A percentile compares a stretch with the other conserved stretches of the same genome.
Conservation (phyloP, 352 stramenopile species). For the Phytophthora megakarya region DNA sequence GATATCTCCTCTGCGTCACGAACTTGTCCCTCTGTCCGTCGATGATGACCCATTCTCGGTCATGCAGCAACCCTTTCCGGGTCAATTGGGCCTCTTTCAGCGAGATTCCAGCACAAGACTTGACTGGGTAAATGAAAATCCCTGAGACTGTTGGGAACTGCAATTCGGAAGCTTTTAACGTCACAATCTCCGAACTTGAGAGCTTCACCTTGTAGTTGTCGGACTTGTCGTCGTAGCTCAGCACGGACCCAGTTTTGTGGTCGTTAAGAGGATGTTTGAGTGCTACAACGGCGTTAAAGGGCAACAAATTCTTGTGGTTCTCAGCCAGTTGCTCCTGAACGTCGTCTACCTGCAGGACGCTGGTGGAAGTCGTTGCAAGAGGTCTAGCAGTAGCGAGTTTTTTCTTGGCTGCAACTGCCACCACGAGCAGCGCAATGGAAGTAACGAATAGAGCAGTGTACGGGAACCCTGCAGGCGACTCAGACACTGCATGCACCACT, state of each 20-base stretch:
- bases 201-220: slow-evolving; percentile 47
- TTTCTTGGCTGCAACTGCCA: slow-evolving; percentile 13
- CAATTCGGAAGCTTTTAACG: slow-evolving; percentile 30
- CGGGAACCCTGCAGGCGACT: not conserved
- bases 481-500: slow-evolving; percentile 1
- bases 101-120: slow-evolving; percentile 75
- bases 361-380: slow-evolving; percentile 4
- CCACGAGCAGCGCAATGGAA: slow-evolving; percentile 10
- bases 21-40: slow-evolving; percentile 66
- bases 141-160: slow-evolving; percentile 43
- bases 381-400: not conserved
- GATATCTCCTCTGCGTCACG: slow-evolving; percentile 70
- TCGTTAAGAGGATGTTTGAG: slow-evolving; percentile 11
- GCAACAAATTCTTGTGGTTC: slow-evolving; percentile 24
- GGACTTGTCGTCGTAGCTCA: slow-evolving; percentile 25
- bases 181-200: slow-evolving; percentile 9
- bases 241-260: slow-evolving; percentile 21
- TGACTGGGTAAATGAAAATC: slow-evolving; percentile 84
- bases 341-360: slow-evolving; percentile 42
- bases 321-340: slow-evolving; percentile 32
- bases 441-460: slow-evolving; percentile 4
- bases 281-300: slow-evolving; percentile 30
- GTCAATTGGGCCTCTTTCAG: slow-evolving; percentile 53
- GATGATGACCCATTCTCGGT: slow-evolving; percentile 82
- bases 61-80: slow-evolving; percentile 61